A percentile compares a stretch with the other conserved stretches of the same genome.
phyloP scores from a whole-genome alignment of 2,329 filamentous ascomycete genomes.

The Ophiostoma tasmaniense region DNA sequence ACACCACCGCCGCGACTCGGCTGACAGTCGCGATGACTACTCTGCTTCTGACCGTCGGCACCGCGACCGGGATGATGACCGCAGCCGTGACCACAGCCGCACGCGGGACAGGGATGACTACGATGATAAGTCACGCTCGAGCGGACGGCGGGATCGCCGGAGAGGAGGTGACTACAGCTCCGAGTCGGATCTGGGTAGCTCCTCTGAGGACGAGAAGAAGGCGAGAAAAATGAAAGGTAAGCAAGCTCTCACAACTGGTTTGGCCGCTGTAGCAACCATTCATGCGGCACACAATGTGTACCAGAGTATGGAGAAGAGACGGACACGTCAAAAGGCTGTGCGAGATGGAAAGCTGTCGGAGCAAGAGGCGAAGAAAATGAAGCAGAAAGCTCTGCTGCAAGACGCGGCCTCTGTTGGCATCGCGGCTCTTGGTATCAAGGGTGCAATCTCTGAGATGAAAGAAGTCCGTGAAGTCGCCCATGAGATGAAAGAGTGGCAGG shows the following conservation, averaged over 20 bases:
- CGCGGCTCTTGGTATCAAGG: slow-evolving; percentile 49
- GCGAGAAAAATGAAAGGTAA: slow-evolving; percentile 54
- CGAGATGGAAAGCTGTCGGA: slow-evolving; percentile 43
- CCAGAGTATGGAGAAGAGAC: slow-evolving; percentile 49
- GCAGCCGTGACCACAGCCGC: slow-evolving; percentile 32
- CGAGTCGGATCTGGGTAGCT: slow-evolving; percentile 49
- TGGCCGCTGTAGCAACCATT: slow-evolving; percentile 51
- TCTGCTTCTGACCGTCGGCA: slow-evolving; percentile 31
- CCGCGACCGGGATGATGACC: slow-evolving; percentile 23
- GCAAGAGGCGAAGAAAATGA: slow-evolving; percentile 47
- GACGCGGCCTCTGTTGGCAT: slow-evolving; percentile 52
- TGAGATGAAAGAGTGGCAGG: slow-evolving; percentile 41
- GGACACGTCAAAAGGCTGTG: slow-evolving; percentile 45
- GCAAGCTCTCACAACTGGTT: slow-evolving; percentile 48
- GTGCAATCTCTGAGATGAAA: slow-evolving; percentile 48
- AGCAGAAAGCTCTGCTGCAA: slow-evolving; percentile 47
- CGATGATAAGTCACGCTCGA: slow-evolving; percentile 39
- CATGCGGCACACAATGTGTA: slow-evolving; percentile 53
- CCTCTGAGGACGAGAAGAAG: slow-evolving; percentile 46
- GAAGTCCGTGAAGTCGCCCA: slow-evolving; percentile 43
- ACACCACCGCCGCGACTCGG: slow-evolving; percentile 25
- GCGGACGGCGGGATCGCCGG: slow-evolving; percentile 33
- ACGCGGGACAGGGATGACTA: slow-evolving; percentile 35
- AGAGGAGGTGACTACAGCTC: slow-evolving; percentile 37
- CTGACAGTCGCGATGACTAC: slow-evolving; percentile 39